A percentile compares a stretch with the other conserved stretches of the same genome.
These are phyloP conservation scores for Sesbania bispinosa DNA, from an alignment of 306 rosid genomes.

Conservation along the genomic window DNA sequence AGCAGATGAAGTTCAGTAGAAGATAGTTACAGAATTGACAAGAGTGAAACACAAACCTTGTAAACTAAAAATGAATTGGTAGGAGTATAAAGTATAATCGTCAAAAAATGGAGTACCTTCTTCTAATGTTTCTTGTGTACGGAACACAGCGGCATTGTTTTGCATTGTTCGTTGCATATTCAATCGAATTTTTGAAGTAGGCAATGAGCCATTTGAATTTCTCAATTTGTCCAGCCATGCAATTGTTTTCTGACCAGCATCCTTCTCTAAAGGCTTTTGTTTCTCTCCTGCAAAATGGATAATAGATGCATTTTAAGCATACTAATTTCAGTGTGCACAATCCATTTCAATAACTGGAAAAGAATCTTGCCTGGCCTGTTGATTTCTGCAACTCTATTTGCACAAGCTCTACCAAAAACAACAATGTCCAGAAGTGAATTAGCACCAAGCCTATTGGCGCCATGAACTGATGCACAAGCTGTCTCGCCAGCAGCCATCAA, in stretches of 20 bases:
- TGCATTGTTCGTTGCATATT: conserved; percentile 78
- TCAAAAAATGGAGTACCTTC: conserved; percentile 47
- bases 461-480: conserved; percentile 95
- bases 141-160: conserved; percentile 79
- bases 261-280: conserved; percentile 64
- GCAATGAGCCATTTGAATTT: conserved; percentile 63
- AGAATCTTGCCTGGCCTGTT: conserved; percentile 63
- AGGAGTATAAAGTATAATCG: neutral
- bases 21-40: neutral
- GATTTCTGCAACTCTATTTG: conserved; percentile 88
- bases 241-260: conserved; percentile 66
- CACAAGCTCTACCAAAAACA: conserved; percentile 93
- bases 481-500: conserved; percentile 96
- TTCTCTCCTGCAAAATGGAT: conserved; percentile 49
- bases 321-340: neutral
- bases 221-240: conserved; percentile 78
- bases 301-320: neutral
- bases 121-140: conserved; percentile 66
- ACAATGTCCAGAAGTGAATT: conserved; percentile 94
- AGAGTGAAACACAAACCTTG: neutral
- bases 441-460: conserved; percentile 95
- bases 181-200: conserved; percentile 58
- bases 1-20: neutral
- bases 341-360: neutral
- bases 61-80: neutral